These are phyloP conservation scores for Candida insectalens DNA, from an alignment of 805 yeast species.

Conservation along the genomic window DNA sequence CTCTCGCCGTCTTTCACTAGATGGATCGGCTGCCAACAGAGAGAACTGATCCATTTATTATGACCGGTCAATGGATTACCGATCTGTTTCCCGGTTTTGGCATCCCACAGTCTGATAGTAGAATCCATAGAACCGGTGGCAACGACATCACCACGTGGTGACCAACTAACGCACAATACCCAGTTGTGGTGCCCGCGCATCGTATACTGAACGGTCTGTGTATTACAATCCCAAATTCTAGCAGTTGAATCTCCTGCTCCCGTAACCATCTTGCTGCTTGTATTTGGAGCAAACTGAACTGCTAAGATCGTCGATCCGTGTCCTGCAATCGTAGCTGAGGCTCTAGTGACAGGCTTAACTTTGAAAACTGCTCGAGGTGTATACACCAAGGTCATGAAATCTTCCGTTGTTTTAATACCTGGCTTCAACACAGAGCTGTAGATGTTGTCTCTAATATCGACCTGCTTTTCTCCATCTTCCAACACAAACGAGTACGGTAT, in stretches of 20 bases:
- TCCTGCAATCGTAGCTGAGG: constrained; percentile 88
- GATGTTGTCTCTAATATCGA: constrained; percentile 71
- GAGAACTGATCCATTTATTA: constrained; percentile 77
- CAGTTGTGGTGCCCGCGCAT: constrained; percentile 82
- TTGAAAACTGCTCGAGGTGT: constrained; percentile 94
- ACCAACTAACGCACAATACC: constrained; percentile 88
- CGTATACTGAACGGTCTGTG: constrained; percentile 82
- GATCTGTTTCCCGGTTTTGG: constrained; percentile 57
- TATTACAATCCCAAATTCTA: constrained; percentile 92
- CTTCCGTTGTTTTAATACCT: constrained; percentile 83
- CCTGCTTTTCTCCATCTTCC: constrained; percentile 37
- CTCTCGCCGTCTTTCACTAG: constrained; percentile 52
- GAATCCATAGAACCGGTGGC: constrained; percentile 97
- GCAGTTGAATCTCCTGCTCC: constrained; percentile 98
- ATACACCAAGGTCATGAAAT: constrained; percentile 78
- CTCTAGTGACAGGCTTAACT: constrained; percentile 82
- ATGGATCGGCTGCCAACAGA: constrained; percentile 94
- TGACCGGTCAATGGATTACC: constrained; percentile 79
- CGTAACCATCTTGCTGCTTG: constrained; percentile 76
- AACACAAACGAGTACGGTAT: constrained; percentile 84
- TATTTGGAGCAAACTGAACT: constrained; percentile 87
- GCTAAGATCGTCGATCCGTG: constrained; percentile 92
- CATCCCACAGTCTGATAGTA: constrained; percentile 82
- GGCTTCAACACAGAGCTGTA: constrained; percentile 81
- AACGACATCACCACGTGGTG: constrained; percentile 81